A percentile compares a stretch with the other conserved stretches of the same genome.
Conservation (phyloP, 306 rosid genomes). For the Prunus davidiana region DNA sequence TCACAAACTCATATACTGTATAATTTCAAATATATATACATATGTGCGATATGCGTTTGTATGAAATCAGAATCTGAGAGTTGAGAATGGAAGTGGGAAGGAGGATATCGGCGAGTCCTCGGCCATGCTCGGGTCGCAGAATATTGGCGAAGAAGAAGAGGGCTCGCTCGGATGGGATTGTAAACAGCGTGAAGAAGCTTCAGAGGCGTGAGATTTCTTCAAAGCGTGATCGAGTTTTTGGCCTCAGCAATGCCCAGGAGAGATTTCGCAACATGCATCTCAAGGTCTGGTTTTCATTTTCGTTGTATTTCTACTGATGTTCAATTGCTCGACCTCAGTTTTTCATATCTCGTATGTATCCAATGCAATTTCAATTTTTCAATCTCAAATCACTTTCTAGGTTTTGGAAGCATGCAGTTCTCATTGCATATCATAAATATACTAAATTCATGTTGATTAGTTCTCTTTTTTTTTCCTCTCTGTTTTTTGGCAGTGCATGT, state of each 20-base stretch:
- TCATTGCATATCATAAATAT: not conserved
- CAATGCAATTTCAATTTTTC: not conserved
- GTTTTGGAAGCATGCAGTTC: not conserved
- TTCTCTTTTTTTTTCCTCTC: not conserved
- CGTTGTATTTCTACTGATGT: not conserved
- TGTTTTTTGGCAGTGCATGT: not conserved
- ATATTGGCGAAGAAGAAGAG: slow-evolving; percentile 58
- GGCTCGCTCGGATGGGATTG: slow-evolving; percentile 30
- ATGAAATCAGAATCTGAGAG: slow-evolving; percentile 4
- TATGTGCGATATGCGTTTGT: not conserved
- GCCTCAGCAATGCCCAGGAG: slow-evolving; percentile 55
- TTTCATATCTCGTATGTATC: not conserved
- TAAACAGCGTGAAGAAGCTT: slow-evolving; percentile 58
- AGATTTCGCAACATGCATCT: slow-evolving; percentile 74
- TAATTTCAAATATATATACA: too few relatives aligned
- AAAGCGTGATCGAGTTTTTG: slow-evolving; percentile 57
- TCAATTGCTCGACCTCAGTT: not conserved
- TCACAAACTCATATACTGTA: not conserved
- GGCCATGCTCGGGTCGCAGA: slow-evolving; percentile 57
- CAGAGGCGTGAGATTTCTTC: slow-evolving; percentile 66
- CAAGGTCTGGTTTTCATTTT: slow-evolving; percentile 23
- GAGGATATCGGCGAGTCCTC: slow-evolving; percentile 56
- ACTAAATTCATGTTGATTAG: not conserved
- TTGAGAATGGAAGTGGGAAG: slow-evolving; percentile 53
- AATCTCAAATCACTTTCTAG: not conserved